Evolutionary conservation across 176 grass and related monocot genomes (phyloP), one percentile per base, ranked within the genome.

Genomic region (Dendrocalamus sinicus): DNA sequence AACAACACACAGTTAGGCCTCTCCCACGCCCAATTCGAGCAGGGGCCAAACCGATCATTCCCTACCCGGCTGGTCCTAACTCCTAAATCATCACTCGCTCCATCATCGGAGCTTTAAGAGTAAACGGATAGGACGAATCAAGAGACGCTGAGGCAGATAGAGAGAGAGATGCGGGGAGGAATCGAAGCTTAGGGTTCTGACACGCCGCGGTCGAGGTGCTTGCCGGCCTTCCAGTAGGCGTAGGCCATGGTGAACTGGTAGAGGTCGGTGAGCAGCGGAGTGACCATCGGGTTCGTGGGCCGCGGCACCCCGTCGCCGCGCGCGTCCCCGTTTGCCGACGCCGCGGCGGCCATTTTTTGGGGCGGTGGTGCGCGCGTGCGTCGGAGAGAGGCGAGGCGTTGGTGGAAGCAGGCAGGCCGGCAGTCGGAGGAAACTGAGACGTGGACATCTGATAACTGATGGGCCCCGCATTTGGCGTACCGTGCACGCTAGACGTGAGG

Each of bases 191-290:
- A 17, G 77, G 64, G 48, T 37, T 7, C 92, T 95, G 15, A 98
- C 96, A 98, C 96, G 24, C 89, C 91, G 59, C 88, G 88, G 72
- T 95, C 93, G 78, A 92, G 93, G 91, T 95, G 96, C 88, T 98
- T 98, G 57, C 88, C 93, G 66, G 96, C 91, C 79, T 98, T 98
- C 96, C 96, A 95, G 89, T 95, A 95, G 65, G 96, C 93, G 90
- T 98, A 98, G 62, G 96, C 93, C 96, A 98, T 98, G 89, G 93
- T 93, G 91, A 95, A 98, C 88, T 98, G 95, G 93, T 98, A 98
- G 65, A 98, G 93, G 76, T 98, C 95, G 72, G 95, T 92, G 73
- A 98, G 88, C 78, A 98, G 83, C 32, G 96, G 96, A 77, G 96
- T 92, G 46, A 95, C 96, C 89, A 98, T 98, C 83, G 96, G 93